Percentiles rank a stretch among this genome's conserved stretches.
Evolutionary conservation across 75 land plant species (phyloP).

Genomic region (Pseudotsuga menziesii): DNA sequence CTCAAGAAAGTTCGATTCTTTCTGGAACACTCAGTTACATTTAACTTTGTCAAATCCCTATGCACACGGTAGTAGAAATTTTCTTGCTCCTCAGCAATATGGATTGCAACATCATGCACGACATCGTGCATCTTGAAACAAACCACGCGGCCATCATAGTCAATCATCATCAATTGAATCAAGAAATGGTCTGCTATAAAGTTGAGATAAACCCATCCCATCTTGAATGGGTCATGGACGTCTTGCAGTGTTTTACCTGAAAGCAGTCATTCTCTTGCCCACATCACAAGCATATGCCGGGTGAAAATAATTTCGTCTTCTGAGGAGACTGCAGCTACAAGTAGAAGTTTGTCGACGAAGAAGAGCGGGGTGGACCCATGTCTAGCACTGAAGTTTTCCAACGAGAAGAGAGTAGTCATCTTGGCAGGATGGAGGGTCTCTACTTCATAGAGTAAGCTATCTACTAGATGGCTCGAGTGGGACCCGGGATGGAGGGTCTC

Average conservation of each 20-base stretch:
- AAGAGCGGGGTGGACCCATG: too few relatives aligned
- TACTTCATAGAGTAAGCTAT: too few relatives aligned
- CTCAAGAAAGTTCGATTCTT: not conserved
- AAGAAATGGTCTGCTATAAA: too few relatives aligned
- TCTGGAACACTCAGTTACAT: too few relatives aligned
- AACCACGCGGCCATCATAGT: not conserved
- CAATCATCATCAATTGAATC: not conserved
- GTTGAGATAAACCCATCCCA: not conserved
- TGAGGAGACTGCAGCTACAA: not conserved
- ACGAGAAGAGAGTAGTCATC: too few relatives aligned
- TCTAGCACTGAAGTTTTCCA: too few relatives aligned
- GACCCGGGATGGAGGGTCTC: too few relatives aligned
- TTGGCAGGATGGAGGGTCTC: too few relatives aligned
- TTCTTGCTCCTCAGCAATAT: not conserved
- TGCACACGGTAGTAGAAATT: not conserved
- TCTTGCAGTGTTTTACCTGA: not conserved
- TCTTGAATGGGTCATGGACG: not conserved
- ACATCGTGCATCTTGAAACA: not conserved
- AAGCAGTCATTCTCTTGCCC: not conserved
- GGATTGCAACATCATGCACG: not conserved
- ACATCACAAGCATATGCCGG: not conserved
- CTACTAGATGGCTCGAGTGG: too few relatives aligned
- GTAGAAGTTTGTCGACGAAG: too few relatives aligned
- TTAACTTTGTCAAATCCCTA: too few relatives aligned
- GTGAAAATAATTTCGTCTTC: not conserved